These are phyloP conservation scores for Lactarius psammicola DNA, from an alignment of 768 basidiomycete species.

Conservation along the genomic window DNA sequence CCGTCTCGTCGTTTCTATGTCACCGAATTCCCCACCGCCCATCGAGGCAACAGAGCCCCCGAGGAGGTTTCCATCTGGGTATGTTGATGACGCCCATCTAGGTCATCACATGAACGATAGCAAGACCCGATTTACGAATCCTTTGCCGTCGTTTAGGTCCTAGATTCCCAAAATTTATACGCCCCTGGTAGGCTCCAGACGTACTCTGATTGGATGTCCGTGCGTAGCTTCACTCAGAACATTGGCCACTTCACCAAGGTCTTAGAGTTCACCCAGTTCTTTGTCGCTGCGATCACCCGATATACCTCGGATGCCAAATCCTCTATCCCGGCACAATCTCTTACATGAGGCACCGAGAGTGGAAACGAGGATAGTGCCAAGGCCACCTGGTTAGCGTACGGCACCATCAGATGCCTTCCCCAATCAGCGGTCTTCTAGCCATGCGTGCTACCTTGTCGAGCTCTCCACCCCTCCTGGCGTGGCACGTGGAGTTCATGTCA, in stretches of 20 bases:
- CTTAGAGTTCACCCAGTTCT: conserved; percentile 7
- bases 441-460: conserved; percentile 43
- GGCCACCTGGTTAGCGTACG: conserved; percentile 27
- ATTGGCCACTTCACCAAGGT: not conserved
- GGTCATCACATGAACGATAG: conserved; percentile 22
- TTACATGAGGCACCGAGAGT: conserved; percentile 16
- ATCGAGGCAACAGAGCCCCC: conserved; percentile 22
- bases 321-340: conserved; percentile 17
- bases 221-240: conserved; percentile 1
- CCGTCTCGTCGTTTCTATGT: not conserved
- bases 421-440: conserved; percentile 29
- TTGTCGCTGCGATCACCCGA: conserved; percentile 1
- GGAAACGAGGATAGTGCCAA: conserved; percentile 21
- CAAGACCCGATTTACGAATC: conserved; percentile 24
- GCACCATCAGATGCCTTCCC: not conserved
- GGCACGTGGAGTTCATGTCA: conserved; percentile 38
- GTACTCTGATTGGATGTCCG: conserved; percentile 18
- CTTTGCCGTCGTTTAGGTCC: conserved; percentile 29
- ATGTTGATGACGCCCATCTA: conserved; percentile 20
- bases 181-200: not conserved
- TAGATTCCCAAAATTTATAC: not conserved
- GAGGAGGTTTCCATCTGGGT: conserved; percentile 22
- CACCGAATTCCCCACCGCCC: not conserved
- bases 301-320: conserved; percentile 23
- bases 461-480: conserved; percentile 37